Base-by-base conservation (phyloP, 2,329 filamentous ascomycete species). In the Venturia effusa region DNA sequence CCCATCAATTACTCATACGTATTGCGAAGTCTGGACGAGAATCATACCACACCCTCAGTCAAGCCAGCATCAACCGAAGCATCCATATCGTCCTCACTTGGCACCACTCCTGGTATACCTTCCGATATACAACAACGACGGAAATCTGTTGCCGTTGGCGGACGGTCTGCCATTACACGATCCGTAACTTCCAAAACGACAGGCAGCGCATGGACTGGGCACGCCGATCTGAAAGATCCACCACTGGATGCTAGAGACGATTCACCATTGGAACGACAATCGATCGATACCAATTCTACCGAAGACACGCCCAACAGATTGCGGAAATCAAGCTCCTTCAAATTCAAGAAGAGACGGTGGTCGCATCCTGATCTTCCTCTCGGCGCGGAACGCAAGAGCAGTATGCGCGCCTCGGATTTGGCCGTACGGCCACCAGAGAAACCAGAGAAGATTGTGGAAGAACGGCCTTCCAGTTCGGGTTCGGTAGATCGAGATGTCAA, bases 401-500 rank as follows among this genome's bases (percentile, higher is more conserved):
- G 64, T 48, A 32, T 27, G 72, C 69, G 43, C 63, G 72, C 13
- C 70, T 72, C 8, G 22, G 67, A 66, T n/a, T 40, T 61, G n/a
- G 61, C 62, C 45, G 74, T 69, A 66, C 74, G 69, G 68, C 72
- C 63, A 55, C 69, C 11, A 64, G 51, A 57, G 30, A 61, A 65
- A 61, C 64, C 64, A 11, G 65, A 66, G 48, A 59, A 60, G 43
- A 51, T 66, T 22, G 57, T 41, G n/a, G 64, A 66, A 41, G 64
- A 66, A 40, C 83, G 90, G 22, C 89, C 89, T 0, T 82, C 81
- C 17, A 96, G 90, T 64, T 83, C 88, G 8, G 92, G 97, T 74
- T 95, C 92, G 0, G 85, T 97, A 51, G 92, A 97, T 68, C 84
- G 92, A 70, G 90, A 91, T 0, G 62, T 64, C 19, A 61, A 64